Percentiles rank a stretch among this genome's conserved stretches.
Evolutionary conservation across 768 basidiomycete genomes (phyloP).

Genomic region (Lentinus tigrinus): DNA sequence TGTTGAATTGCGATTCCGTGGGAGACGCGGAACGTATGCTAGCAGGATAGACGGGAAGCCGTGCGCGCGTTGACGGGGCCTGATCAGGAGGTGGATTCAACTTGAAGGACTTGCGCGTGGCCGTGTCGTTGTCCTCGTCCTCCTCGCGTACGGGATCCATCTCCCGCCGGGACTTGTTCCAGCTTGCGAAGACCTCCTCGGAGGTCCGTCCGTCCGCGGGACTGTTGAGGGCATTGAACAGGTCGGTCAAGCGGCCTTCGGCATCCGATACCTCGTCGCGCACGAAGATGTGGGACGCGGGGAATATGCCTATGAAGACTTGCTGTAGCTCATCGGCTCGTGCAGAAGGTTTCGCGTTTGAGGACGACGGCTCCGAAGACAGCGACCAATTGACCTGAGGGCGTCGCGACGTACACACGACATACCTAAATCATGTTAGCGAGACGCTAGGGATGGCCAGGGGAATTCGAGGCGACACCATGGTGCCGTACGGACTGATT

Average conservation of each 20-base stretch:
- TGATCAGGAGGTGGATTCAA: slow-evolving; percentile 75
- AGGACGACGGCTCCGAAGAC: slow-evolving; percentile 54
- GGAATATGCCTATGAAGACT: slow-evolving; percentile 94
- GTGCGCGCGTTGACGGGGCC: slow-evolving; percentile 69
- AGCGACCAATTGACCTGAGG: slow-evolving; percentile 68
- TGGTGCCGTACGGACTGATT: neutral
- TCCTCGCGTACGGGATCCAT: slow-evolving; percentile 64
- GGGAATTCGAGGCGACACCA: no score
- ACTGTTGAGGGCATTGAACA: slow-evolving; percentile 56
- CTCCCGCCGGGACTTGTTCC: slow-evolving; percentile 20
- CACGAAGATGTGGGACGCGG: slow-evolving; percentile 82
- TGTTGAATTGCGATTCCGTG: slow-evolving; percentile 62
- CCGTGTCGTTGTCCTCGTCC: slow-evolving; percentile 53
- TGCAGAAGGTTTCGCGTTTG: slow-evolving; percentile 43
- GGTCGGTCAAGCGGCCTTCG: slow-evolving; percentile 78
- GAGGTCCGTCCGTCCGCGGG: slow-evolving; percentile 46
- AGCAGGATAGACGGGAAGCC: slow-evolving; percentile 68
- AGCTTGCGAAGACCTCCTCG: slow-evolving; percentile 26
- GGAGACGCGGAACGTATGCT: slow-evolving; percentile 67
- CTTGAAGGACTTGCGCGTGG: slow-evolving; percentile 61
- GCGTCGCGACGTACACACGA: slow-evolving; percentile 77
- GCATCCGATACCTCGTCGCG: slow-evolving; percentile 88
- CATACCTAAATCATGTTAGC: slow-evolving; percentile 54
- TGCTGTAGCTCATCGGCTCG: slow-evolving; percentile 79
- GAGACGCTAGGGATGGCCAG: no score